Evolutionary conservation across 2,329 filamentous ascomycete species (phyloP), one percentile per base, ranked within the genome.

Genomic region (Aspergillus jensenii): DNA sequence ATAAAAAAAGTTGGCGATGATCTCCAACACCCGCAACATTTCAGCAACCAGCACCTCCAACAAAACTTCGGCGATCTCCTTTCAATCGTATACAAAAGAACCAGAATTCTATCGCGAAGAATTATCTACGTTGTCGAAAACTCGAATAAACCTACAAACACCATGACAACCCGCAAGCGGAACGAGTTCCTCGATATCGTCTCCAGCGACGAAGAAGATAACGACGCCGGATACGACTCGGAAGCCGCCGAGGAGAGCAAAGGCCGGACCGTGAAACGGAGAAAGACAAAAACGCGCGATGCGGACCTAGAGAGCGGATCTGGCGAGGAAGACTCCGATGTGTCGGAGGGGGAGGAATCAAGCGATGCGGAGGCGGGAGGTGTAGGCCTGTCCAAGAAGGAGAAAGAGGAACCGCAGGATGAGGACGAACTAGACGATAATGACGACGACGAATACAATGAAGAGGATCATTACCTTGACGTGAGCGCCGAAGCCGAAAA

Each of bases 191-290:
- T 78, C 11, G 75, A 76, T 40, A 66, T 76, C 33, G 70, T 60
- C 21, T 65, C 63, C 11, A 74, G 72, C 17, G 77, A 78, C 41
- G 71, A 70, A 1, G 74, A 78, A 31, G 72, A 67, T 35, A 71
- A 67, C 54, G 76, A 78, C 39, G 64, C 64, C 15, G 77, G 77
- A 60, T 80, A 80, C 55, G 76, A 79, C 60, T 79, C 77, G 41
- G 78, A 79, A 60, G 76, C 73, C 6, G 76, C 67, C 19, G 70
- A 74, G 58, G 68, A 77, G 51, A 74, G 68, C 52, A 79, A 78
- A 67, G 71, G 70, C 39, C 70, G 66, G 41, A 62, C 61, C 45
- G 65, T 64, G 56, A 76, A 73, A 65, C 68, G 66, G 65, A 70
- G 67, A 55, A 68, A 64, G 60, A 69, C 68, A 41, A 62, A 65